Conservation (phyloP, 768 basidiomycete species). For the Lentinus tigrinus region DNA sequence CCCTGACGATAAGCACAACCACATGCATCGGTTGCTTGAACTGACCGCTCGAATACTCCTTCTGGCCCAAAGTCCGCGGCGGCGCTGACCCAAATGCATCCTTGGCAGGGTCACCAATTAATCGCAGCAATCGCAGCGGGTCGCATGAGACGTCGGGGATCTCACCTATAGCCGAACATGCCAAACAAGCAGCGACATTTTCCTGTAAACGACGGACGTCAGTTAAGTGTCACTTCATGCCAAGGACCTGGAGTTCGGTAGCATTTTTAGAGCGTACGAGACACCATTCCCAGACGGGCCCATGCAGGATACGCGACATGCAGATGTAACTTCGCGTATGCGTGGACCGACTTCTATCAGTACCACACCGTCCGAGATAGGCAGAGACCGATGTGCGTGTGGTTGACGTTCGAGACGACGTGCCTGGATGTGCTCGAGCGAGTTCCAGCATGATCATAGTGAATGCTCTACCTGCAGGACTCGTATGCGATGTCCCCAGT, state of each 20-base stretch:
- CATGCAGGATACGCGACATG: not conserved
- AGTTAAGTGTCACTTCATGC: not conserved
- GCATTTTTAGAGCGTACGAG: not conserved
- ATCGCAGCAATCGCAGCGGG: not conserved
- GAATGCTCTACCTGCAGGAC: no score
- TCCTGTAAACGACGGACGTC: conserved; percentile 40
- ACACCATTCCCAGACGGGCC: not conserved
- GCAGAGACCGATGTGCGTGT: no score
- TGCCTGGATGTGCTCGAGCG: no score
- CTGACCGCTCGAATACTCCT: conserved; percentile 71
- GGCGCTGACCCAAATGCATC: conserved; percentile 81
- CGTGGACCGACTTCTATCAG: no score
- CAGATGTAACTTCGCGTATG: no score
- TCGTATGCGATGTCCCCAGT: no score
- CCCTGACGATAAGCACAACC: not conserved
- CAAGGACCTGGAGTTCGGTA: not conserved
- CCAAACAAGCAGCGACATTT: conserved; percentile 66
- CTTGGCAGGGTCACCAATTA: conserved; percentile 13
- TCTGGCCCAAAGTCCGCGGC: conserved; percentile 81
- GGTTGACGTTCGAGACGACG: no score
- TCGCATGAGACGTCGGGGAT: not conserved
- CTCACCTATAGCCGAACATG: conserved; percentile 60
- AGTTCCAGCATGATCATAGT: no score
- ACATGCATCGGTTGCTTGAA: not conserved
- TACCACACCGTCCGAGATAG: no score